Evolutionary conservation across 2,329 filamentous ascomycete species (phyloP).

Genomic region (Microdochium nivale): DNA sequence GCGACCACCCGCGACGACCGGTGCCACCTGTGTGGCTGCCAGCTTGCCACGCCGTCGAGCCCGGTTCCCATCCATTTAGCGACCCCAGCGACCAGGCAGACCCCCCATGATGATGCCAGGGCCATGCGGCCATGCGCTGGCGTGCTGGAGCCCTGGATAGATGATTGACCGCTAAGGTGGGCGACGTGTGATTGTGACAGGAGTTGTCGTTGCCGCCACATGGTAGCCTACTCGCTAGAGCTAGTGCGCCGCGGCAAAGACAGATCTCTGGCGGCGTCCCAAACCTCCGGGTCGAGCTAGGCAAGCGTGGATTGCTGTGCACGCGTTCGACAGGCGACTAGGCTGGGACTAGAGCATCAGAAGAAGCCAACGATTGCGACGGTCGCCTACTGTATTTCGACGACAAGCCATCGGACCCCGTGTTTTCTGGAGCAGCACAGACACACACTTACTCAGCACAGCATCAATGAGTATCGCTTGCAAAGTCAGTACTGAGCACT

Average conservation of each 20-base stretch:
- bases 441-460: neutral
- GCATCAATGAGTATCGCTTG: neutral
- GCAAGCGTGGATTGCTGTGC: neutral
- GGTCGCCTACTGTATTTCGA: neutral
- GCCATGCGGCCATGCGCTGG: neutral
- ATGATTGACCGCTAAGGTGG: neutral
- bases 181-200: neutral
- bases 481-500: too few species aligned
- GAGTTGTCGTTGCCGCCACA: neutral
- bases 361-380: neutral
- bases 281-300: slow-evolving; percentile 1
- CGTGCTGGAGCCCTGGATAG: neutral
- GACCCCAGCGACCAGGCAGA: neutral
- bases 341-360: neutral
- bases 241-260: neutral
- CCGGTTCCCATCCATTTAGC: neutral
- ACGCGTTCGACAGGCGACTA: neutral
- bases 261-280: neutral
- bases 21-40: neutral
- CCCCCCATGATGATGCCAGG: neutral
- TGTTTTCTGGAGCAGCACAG: neutral
- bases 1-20: neutral
- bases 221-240: neutral
- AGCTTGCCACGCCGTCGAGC: neutral
- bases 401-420: neutral